Percentiles rank a stretch among this genome's conserved stretches.
phyloP scores from a whole-genome alignment of 371 early-diverging fungal species.

The Capniomyces stellatus region DNA sequence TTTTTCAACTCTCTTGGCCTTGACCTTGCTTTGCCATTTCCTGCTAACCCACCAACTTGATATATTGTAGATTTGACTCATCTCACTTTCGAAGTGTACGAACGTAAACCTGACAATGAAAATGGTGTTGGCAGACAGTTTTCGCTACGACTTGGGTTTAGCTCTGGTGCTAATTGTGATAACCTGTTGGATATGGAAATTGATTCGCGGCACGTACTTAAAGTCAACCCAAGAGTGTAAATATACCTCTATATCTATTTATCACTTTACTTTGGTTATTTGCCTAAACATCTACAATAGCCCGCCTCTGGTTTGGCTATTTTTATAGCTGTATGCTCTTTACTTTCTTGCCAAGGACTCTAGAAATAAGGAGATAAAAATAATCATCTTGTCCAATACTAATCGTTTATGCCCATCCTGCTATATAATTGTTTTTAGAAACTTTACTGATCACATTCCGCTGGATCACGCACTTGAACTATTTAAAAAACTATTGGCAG shows the following conservation, averaged over 20 bases:
- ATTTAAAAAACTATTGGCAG: conserved; percentile 12
- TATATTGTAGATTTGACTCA: conserved; percentile 60
- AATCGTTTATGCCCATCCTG: too few species aligned
- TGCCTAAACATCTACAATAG: too few species aligned
- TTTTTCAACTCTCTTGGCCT: background rate
- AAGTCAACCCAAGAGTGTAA: conserved; percentile 31
- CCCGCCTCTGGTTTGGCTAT: too few species aligned
- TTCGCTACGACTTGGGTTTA: conserved; percentile 77
- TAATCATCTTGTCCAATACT: too few species aligned
- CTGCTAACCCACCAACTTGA: too few species aligned
- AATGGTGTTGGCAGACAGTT: conserved; percentile 42
- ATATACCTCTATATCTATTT: background rate
- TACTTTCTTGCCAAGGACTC: too few species aligned
- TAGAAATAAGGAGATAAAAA: too few species aligned
- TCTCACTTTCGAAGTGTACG: conserved; percentile 92
- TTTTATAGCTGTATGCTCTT: too few species aligned
- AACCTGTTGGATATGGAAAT: conserved; percentile 76
- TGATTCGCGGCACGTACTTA: conserved; percentile 71
- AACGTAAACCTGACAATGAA: conserved; percentile 41
- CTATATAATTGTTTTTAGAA: conserved; percentile 3
- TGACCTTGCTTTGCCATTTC: too few species aligned
- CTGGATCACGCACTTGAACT: conserved; percentile 13
- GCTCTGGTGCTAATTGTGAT: conserved; percentile 77
- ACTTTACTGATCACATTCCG: conserved; percentile 23
- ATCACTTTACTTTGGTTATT: background rate